Evolutionary conservation across 495 filamentous ascomycete species (phyloP).

Genomic region (Ramalina peruviana): DNA sequence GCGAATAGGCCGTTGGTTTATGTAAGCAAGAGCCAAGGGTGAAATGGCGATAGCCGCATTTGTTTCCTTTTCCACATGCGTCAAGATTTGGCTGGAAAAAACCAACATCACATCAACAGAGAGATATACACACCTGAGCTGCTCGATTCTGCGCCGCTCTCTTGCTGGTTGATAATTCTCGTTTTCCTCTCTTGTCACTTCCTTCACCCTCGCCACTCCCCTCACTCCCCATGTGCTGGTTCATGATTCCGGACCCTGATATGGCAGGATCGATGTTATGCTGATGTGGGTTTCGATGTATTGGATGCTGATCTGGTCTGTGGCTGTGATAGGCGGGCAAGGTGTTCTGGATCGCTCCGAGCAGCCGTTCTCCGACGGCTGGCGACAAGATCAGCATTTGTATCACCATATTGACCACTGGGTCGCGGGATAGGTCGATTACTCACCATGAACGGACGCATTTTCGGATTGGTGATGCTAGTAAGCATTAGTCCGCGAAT

Average conservation of each 20-base stretch:
- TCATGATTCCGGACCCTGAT: conserved; percentile 23
- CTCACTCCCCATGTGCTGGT: conserved; percentile 12
- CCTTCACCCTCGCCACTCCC: conserved; percentile 24
- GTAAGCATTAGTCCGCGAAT: neutral
- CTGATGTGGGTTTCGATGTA: conserved; percentile 30
- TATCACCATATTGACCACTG: neutral
- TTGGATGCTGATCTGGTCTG: conserved; percentile 26
- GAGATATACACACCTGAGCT: conserved; percentile 59
- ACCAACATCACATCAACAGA: neutral
- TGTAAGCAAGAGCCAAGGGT: conserved; percentile 16
- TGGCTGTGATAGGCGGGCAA: conserved; percentile 20
- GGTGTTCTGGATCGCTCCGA: conserved; percentile 27
- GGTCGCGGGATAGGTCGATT: neutral
- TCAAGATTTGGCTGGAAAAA: conserved; percentile 3
- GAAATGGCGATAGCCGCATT: conserved; percentile 2
- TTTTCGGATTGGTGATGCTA: conserved; percentile 27
- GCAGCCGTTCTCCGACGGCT: conserved; percentile 43
- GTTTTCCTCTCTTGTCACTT: conserved; percentile 48
- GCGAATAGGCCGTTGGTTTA: conserved; percentile 8
- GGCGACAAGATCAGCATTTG: conserved; percentile 6
- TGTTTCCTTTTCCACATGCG: neutral
- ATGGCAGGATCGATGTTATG: conserved; percentile 43
- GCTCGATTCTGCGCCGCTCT: conserved; percentile 93
- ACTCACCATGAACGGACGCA: conserved; percentile 38
- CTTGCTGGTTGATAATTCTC: conserved; percentile 88